Base-by-base conservation (phyloP, 495 filamentous ascomycete species). In the Barbatosphaeria neglecta region DNA sequence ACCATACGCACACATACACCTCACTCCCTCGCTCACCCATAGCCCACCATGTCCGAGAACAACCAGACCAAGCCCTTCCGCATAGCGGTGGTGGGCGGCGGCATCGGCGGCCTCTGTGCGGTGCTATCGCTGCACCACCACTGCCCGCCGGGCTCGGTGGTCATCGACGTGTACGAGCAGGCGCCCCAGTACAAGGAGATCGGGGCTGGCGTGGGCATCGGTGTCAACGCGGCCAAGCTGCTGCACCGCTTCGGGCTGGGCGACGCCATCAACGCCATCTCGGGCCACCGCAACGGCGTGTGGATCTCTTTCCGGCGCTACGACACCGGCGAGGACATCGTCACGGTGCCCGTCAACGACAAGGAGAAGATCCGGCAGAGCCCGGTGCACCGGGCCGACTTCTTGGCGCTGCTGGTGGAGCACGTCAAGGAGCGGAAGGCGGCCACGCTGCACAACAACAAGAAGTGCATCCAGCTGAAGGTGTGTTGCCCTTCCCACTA, bases 171-270 rank as follows among this genome's bases (percentile, higher is more conserved):
- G 10, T 59, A 59, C 42, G 59, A 59, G 35, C 56, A 57, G 49
- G 51, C 64, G 13, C 35, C 52, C 4, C 27, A 54, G 37, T 61
- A 60, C 41, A 49, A 49, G 15, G 63, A 61, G 45, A 60, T 63
- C 49, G 66, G 66, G n/a, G 58, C 59, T 6, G 58, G 63, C 10
- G 51, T 64, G 1, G 71, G 70, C 17, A 58, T 69, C 19, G 68
- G 72, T 24, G 65, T 80, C 37, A 67, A 80, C 45, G 73, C 71
- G 6, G 69, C 74, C 38, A 55, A 68, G 44, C 55, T 57, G 4
- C 37, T 59, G 8, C 53, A 59, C 17, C 37, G 41, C 11, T 47
- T 56, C 25, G 53, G 58, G 9, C 23, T 56, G 0, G 52, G 52
- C 22, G 53, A 54, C 10, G 50, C 50, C 18, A 27, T 44, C 18